Evolutionary conservation across 805 yeast genomes (phyloP).

Genomic region (Kazachstania psychrophila): DNA sequence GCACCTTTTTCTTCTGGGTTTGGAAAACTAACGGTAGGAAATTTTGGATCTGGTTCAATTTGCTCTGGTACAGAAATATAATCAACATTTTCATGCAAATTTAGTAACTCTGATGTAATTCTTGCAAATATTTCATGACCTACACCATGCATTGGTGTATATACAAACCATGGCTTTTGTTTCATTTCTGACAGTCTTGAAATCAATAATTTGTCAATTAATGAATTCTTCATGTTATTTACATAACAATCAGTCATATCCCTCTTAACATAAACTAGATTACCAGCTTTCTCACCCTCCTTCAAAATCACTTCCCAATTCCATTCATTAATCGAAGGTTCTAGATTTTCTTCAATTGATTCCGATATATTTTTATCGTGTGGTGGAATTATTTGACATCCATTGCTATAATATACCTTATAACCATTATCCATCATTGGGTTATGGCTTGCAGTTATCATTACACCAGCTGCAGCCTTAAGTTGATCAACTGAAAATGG

Average conservation of each 20-base stretch:
- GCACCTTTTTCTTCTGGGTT: slow-evolving; percentile 97
- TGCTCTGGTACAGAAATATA: slow-evolving; percentile 51
- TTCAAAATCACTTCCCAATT: slow-evolving; percentile 34
- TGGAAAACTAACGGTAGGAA: slow-evolving; percentile 81
- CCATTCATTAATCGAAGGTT: slow-evolving; percentile 51
- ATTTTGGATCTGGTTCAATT: slow-evolving; percentile 68
- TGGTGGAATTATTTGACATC: slow-evolving; percentile 94
- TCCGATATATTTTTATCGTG: slow-evolving; percentile 68
- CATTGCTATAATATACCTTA: slow-evolving; percentile 87
- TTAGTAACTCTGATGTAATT: slow-evolving; percentile 25
- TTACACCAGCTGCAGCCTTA: slow-evolving; percentile 70
- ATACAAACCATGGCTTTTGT: slow-evolving; percentile 44
- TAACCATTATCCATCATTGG: slow-evolving; percentile 86
- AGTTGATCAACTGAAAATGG: slow-evolving; percentile 70
- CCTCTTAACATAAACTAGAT: slow-evolving; percentile 34
- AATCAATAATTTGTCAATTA: slow-evolving; percentile 21
- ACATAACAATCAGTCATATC: slow-evolving; percentile 38
- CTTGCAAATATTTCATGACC: slow-evolving; percentile 55
- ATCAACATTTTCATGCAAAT: slow-evolving; percentile 31
- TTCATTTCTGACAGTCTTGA: background rate
- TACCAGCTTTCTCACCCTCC: slow-evolving; percentile 16
- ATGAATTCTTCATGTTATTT: slow-evolving; percentile 21
- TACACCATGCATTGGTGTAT: slow-evolving; percentile 95
- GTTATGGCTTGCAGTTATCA: slow-evolving; percentile 88
- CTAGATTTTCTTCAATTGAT: slow-evolving; percentile 49